Evolutionary conservation across 2,329 filamentous ascomycete genomes (phyloP).

Genomic region (Trichoderma endophyticum): DNA sequence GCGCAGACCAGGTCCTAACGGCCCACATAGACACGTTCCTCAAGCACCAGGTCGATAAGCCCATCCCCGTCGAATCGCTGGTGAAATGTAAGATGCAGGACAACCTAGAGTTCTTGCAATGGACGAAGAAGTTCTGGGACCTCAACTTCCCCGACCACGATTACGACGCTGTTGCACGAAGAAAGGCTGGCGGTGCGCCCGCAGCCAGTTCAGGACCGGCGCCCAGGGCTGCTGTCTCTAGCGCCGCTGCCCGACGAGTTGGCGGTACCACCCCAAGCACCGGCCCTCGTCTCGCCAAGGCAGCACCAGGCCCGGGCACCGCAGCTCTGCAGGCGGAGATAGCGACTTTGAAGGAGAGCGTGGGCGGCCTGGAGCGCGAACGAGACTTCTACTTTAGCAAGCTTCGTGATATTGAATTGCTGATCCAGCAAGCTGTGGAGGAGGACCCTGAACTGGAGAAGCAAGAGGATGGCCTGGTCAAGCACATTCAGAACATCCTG

Average conservation of each 20-base stretch:
- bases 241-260: slow-evolving; percentile 48
- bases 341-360: slow-evolving; percentile 85
- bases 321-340: slow-evolving; percentile 83
- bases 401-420: slow-evolving; percentile 90
- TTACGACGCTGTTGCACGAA: slow-evolving; percentile 83
- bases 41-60: slow-evolving; percentile 84
- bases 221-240: slow-evolving; percentile 46
- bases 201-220: slow-evolving; percentile 46
- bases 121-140: slow-evolving; percentile 96
- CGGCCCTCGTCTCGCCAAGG: slow-evolving; percentile 41
- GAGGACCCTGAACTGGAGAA: slow-evolving; percentile 90
- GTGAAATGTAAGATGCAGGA: slow-evolving; percentile 99
- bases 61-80: slow-evolving; percentile 81
- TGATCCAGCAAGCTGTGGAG: slow-evolving; percentile 90
- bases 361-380: slow-evolving; percentile 91
- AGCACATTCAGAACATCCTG: slow-evolving; percentile 93
- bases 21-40: slow-evolving; percentile 66
- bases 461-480: slow-evolving; percentile 86
- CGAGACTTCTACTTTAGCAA: slow-evolving; percentile 99
- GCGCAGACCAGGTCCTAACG: slow-evolving; percentile 15
- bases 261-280: slow-evolving; percentile 63
- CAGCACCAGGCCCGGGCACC: slow-evolving; percentile 53
- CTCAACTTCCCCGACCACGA: slow-evolving; percentile 96
- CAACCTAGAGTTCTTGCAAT: slow-evolving; percentile 98
- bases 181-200: slow-evolving; percentile 71